phyloP scores from a whole-genome alignment of 306 rosid species.

The Pyrus communis region DNA sequence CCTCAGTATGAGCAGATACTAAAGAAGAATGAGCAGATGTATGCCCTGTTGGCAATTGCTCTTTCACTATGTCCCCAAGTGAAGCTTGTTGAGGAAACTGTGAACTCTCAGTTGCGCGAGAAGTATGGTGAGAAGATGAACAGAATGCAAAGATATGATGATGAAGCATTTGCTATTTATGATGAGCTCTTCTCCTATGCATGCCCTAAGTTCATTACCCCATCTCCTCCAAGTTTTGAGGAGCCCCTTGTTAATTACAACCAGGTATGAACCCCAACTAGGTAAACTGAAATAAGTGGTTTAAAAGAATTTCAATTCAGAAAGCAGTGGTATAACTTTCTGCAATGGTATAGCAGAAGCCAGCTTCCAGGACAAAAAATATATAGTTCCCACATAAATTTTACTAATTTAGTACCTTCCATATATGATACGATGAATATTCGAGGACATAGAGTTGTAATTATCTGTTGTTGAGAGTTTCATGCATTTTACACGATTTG shows the following conservation, averaged over 20 bases:
- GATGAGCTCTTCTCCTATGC: slow-evolving; percentile 99
- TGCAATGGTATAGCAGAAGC: not conserved
- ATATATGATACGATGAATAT: not conserved
- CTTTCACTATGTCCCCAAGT: slow-evolving; percentile 93
- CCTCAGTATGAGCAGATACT: slow-evolving; percentile 94
- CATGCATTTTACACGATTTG: not conserved
- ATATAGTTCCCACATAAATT: not conserved
- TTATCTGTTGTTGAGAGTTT: not conserved
- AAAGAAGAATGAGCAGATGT: slow-evolving; percentile 97
- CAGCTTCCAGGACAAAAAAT: not conserved
- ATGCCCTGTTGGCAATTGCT: slow-evolving; percentile 87
- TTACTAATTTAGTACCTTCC: not conserved
- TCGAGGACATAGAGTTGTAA: too few species aligned
- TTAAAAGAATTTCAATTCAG: not conserved
- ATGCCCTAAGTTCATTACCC: slow-evolving; percentile 95
- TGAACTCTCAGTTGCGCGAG: slow-evolving; percentile 81
- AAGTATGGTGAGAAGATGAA: slow-evolving; percentile 95
- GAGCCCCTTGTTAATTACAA: slow-evolving; percentile 91
- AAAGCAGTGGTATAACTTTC: not conserved
- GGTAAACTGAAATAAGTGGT: not conserved
- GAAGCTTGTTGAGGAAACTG: slow-evolving; percentile 85
- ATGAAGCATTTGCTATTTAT: slow-evolving; percentile 88
- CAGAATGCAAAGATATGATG: slow-evolving; percentile 89
- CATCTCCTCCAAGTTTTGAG: slow-evolving; percentile 93
- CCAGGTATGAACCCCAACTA: slow-evolving; percentile 44